phyloP scores from a whole-genome alignment of 108 stramenopile genomes.

The Phaeodactylum tricornutum region DNA sequence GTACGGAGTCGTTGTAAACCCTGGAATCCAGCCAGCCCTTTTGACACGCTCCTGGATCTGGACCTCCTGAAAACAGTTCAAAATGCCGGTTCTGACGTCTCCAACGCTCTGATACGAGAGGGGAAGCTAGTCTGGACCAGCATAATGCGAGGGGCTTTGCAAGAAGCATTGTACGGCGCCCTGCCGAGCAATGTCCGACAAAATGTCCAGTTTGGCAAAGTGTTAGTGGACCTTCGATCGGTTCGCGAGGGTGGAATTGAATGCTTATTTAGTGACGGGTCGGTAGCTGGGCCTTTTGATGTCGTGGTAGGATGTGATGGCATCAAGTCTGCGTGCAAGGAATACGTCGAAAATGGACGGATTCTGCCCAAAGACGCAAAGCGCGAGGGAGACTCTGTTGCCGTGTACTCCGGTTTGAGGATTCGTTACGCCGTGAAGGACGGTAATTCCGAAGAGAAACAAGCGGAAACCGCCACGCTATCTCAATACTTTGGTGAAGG shows the following conservation, averaged over 20 bases:
- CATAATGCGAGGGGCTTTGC: slow-evolving; percentile 72
- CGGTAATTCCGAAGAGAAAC: slow-evolving; percentile 10
- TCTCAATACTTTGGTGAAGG: slow-evolving; percentile 69
- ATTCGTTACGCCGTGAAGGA: slow-evolving; percentile 67
- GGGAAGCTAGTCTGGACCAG: slow-evolving; percentile 32
- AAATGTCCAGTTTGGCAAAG: slow-evolving; percentile 38
- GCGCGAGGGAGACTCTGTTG: slow-evolving; percentile 11
- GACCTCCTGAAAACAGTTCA: slow-evolving; percentile 33
- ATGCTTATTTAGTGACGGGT: slow-evolving; percentile 53
- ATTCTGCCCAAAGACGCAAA: slow-evolving; percentile 9
- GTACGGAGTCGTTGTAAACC: slow-evolving; percentile 40
- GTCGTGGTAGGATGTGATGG: slow-evolving; percentile 81
- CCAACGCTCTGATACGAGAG: slow-evolving; percentile 19
- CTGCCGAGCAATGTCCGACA: slow-evolving; percentile 18
- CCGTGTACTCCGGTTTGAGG: slow-evolving; percentile 70
- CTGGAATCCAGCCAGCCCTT: slow-evolving; percentile 26
- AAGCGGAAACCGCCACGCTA: slow-evolving; percentile 7
- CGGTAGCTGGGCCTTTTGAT: slow-evolving; percentile 53
- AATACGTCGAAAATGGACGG: slow-evolving; percentile 38
- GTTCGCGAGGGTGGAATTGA: slow-evolving; percentile 21
- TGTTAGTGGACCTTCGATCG: slow-evolving; percentile 10
- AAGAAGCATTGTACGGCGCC: slow-evolving; percentile 37
- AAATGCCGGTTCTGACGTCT: slow-evolving; percentile 15
- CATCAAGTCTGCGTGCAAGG: slow-evolving; percentile 49
- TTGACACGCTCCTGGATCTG: slow-evolving; percentile 34